phyloP scores from a whole-genome alignment of 148 eudicot species.

The Pharnaceum exiguum region DNA sequence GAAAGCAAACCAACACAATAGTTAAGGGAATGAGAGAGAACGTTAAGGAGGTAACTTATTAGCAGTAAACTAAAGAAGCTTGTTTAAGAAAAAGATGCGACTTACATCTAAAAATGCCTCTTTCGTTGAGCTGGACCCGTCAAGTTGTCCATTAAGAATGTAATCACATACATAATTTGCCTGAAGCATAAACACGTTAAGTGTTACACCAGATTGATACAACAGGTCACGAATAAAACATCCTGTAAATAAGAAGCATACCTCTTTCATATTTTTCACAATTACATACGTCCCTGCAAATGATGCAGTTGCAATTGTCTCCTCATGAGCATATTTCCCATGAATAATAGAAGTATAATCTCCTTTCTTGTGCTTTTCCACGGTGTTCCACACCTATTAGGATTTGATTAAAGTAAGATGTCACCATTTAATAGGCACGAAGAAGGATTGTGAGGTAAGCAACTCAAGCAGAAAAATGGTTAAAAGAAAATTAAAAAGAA shows the following conservation, averaged over 20 bases:
- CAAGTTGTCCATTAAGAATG: conserved; percentile 88
- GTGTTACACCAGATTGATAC: too few species aligned
- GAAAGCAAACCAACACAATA: conserved; percentile 13
- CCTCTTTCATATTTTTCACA: conserved; percentile 92
- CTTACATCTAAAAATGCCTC: conserved; percentile 86
- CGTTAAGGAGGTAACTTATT: background rate
- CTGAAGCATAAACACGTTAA: conserved; percentile 29
- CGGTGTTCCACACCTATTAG: conserved; percentile 80
- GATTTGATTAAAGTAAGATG: too few species aligned
- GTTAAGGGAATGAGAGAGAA: background rate
- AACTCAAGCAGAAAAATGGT: background rate
- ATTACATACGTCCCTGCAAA: conserved; percentile 83
- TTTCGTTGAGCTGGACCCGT: conserved; percentile 96
- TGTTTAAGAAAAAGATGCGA: background rate
- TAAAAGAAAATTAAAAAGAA: conserved; percentile 12
- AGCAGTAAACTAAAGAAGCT: background rate
- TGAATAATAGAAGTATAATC: conserved; percentile 95
- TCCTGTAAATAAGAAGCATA: conserved; percentile 18
- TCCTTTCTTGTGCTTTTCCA: conserved; percentile 96
- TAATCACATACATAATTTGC: conserved; percentile 90
- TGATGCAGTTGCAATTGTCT: conserved; percentile 93
- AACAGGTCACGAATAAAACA: too few species aligned
- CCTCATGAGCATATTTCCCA: conserved; percentile 93
- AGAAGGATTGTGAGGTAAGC: background rate
- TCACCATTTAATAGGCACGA: conserved; percentile 1